Evolutionary conservation across 2,329 filamentous ascomycete species (phyloP), one percentile per base, ranked within the genome.

Genomic region (Gremmenia infestans): DNA sequence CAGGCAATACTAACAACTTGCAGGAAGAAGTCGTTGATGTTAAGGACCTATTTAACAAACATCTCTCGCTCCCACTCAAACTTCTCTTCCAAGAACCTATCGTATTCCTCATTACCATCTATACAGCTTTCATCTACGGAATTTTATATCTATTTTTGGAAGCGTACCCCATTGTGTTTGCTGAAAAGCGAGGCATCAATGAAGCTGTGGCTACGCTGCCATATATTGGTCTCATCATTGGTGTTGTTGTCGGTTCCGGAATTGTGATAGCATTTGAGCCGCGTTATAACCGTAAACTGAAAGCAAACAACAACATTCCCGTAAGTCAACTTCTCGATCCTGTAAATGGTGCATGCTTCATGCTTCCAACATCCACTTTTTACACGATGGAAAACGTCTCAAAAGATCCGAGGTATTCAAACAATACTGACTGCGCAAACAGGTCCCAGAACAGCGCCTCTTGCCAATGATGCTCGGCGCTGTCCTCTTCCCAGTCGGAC

Each of bases 31-130:
- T 78, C 1, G 52, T 70, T 40, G 65, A 69, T 37, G 79, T 69
- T 42, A 65, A 65, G 56, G 67, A 67, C 5, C 48, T 72, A 12
- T 58, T 69, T 14, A 56, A 64, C 15, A 65, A 52, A n/a, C 53
- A 65, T 50, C 47, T 65, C 3, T 39, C 60, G 9, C 50, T 52
- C 2, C 82, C 82, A 0, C 17, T 84, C 0, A 74, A 77, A 46
- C 83, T 88, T 75, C 73, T 87, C 7, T 65, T 83, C 42, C 78
- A 78, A 1, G 85, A 88, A 61, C 83, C 84, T 2, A 85, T 88
- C 39, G 79, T 86, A 2, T 77, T 78, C 11, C 81, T 84, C 53
- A 68, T 76, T 39, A 76, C 74, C 43, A 63, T 82, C 0, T 82
- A 81, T 61, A 72, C 77, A 0, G 70, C 78, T 0, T 77, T 75